Evolutionary conservation across 2,329 filamentous ascomycete genomes (phyloP).

Genomic region (Magnaporthiopsis incrustans): DNA sequence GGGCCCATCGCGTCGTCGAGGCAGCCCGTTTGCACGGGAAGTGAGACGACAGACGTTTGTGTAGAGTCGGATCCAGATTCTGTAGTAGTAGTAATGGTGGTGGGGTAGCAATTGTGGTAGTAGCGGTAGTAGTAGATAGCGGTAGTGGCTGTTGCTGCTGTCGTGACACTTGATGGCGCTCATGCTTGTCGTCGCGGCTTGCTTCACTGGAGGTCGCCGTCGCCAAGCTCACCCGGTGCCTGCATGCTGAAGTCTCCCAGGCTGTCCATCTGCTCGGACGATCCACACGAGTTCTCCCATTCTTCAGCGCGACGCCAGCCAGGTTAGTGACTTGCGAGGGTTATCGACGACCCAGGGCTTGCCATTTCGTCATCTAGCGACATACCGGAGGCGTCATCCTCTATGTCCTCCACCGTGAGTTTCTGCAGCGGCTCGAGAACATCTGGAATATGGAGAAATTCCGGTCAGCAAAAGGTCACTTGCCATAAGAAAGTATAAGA

Average conservation of each 20-base stretch:
- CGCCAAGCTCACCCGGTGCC: constrained; percentile 30
- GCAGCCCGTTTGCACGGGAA: too few relatives aligned
- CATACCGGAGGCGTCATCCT: constrained; percentile 54
- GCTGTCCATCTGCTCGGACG: constrained; percentile 47
- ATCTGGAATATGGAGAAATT: constrained; percentile 17
- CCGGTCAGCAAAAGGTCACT: neutral
- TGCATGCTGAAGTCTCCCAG: constrained; percentile 38
- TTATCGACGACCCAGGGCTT: constrained; percentile 17
- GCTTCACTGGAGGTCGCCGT: constrained; percentile 12
- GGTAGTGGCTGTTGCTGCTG: neutral
- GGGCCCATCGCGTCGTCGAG: too few relatives aligned
- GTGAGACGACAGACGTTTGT: neutral
- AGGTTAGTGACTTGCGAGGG: constrained; percentile 26
- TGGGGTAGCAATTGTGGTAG: neutral
- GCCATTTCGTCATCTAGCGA: constrained; percentile 30
- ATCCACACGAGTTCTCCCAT: constrained; percentile 47
- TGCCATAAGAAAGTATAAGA: neutral
- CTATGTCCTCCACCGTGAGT: constrained; percentile 48
- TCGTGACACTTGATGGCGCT: neutral
- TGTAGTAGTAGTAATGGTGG: neutral
- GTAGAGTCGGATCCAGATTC: neutral
- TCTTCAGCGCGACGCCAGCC: constrained; percentile 27
- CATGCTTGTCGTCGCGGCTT: neutral
- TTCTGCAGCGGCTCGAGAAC: constrained; percentile 41
- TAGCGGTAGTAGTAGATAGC: neutral